Conservation (phyloP, 768 basidiomycete genomes). For the Guyanaporus albipodus region DNA sequence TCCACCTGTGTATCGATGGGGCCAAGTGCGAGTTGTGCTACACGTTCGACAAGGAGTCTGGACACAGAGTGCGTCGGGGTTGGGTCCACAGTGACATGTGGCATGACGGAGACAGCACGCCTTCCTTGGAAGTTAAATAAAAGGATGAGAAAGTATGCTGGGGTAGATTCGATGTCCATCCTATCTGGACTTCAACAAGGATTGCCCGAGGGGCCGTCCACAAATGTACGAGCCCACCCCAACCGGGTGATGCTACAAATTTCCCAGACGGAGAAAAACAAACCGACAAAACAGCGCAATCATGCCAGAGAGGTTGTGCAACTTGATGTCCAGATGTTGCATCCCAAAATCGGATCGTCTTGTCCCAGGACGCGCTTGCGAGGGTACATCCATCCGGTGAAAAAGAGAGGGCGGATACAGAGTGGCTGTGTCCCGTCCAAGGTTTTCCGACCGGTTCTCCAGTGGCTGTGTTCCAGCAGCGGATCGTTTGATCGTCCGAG, state of each 20-base stretch:
- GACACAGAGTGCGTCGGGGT: too few species aligned
- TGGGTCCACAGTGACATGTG: too few species aligned
- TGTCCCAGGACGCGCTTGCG: background rate
- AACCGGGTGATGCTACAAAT: background rate
- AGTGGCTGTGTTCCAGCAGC: conserved; percentile 6
- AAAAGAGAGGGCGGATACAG: background rate
- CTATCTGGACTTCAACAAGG: background rate
- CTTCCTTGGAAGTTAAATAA: too few species aligned
- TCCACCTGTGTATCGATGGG: too few species aligned
- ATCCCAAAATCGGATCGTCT: background rate
- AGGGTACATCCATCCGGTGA: background rate
- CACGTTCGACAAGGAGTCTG: too few species aligned
- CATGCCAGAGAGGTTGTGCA: background rate
- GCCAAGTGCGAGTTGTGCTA: too few species aligned
- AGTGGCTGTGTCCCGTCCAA: background rate
- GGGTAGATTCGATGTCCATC: background rate
- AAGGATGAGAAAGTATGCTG: too few species aligned
- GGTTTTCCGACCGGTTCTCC: background rate
- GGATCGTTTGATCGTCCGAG: background rate
- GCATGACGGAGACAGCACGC: too few species aligned
- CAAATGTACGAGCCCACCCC: background rate
- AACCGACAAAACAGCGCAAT: background rate
- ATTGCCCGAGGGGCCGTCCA: background rate
- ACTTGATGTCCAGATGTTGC: background rate
- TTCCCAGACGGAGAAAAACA: conserved; percentile 5